Evolutionary conservation across 116 monocot genomes (phyloP), one percentile per base, ranked within the genome.

Genomic region (Posidonia oceanica): DNA sequence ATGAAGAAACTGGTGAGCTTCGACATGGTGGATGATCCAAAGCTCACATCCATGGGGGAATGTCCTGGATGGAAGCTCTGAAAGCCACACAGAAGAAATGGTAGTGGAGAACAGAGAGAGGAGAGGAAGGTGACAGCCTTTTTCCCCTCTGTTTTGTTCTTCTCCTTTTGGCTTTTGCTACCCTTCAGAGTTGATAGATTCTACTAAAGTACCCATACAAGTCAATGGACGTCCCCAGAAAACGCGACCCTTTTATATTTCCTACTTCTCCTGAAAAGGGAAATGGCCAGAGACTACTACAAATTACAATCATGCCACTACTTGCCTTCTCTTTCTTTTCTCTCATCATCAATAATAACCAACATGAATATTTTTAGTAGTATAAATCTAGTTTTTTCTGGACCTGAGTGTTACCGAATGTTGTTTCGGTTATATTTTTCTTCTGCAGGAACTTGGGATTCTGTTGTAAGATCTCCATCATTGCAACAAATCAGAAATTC

Each of bases 11-110:
- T 20, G 42, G 29, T 52, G 20, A 21, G 2, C 54, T 68, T 68
- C 54, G 36, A 3, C 54, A 36, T 68, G 53, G 11, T 68, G 54
- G 14, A 21, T 12, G 51, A 36, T 53, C 54, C 54, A 36, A 48
- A 64, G n/a, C 64, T 14, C 41, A 40, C 64, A 64, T 64, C 64
- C 64, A 64, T 64, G 14, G 36, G 14, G 40, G 64, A 39, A 64
- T 40, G 64, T 8, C 14, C 14, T 4, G 0, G 14, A 3, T 61
- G 14, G 61, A 61, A 61, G 23, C 61, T 61, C 7, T 36, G 61
- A 15, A 61, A 61, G 14, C 36, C 21, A 16, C 21, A 10, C 58
- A 20, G 38, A 20, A 40, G n/a, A 18, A 20, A 18, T 40, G 8
- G 65, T 10, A 14, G 65, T 42, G 41, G 65, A 41, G n/a, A 40